These are phyloP conservation scores for Teratosphaeria nubilosa DNA, from an alignment of 2,329 filamentous ascomycete species.

Conservation along the genomic window DNA sequence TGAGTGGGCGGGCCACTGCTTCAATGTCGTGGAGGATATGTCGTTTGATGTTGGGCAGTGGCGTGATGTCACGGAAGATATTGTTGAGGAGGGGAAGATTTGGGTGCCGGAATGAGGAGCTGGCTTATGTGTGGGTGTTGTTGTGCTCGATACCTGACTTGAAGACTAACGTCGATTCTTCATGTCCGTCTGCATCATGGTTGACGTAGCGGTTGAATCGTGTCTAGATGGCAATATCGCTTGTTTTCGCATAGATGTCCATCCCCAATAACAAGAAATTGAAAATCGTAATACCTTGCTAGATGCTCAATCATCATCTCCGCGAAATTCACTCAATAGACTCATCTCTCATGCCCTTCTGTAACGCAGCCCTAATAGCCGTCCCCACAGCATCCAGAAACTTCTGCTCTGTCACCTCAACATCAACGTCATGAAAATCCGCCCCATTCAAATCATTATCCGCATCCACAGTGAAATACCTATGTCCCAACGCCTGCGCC, in stretches of 20 bases:
- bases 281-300: neutral
- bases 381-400: neutral
- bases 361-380: neutral
- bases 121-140: neutral
- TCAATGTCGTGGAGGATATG: constrained; percentile 2
- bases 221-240: neutral
- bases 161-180: neutral
- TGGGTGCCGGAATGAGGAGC: neutral
- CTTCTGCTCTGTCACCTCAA: neutral
- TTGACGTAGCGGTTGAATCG: too few species aligned
- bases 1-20: constrained; percentile 5
- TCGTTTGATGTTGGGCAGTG: neutral
- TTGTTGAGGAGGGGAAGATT: neutral
- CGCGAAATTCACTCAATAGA: neutral
- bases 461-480: neutral
- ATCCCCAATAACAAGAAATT: neutral
- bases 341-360: neutral
- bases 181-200: neutral
- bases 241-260: neutral
- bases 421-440: neutral
- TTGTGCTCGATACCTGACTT: too few species aligned
- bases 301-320: neutral
- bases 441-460: neutral
- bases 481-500: neutral
- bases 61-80: neutral